Conservation (phyloP, 495 filamentous ascomycete genomes). For the Sordaria brevicollis region DNA sequence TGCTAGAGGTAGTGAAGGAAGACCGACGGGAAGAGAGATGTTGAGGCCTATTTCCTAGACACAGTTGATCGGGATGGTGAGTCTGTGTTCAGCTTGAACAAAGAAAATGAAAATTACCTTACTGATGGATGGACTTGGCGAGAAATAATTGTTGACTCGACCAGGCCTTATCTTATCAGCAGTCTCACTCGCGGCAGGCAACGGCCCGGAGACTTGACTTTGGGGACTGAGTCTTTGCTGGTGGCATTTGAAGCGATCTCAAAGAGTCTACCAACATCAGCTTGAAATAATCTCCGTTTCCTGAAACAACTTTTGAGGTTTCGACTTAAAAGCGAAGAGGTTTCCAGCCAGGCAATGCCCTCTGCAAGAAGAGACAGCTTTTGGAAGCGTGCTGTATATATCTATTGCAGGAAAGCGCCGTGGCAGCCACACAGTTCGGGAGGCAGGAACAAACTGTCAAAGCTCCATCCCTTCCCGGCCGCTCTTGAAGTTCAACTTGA, state of each 20-base stretch:
- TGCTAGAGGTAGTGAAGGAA: not conserved
- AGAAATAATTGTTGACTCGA: not conserved
- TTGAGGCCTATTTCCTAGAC: too few relatives aligned
- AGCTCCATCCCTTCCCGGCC: not conserved
- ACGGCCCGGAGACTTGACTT: not conserved
- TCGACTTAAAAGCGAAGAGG: too few relatives aligned
- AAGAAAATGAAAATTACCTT: not conserved
- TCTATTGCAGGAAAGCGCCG: not conserved
- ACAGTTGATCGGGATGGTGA: not conserved
- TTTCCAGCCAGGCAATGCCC: too few relatives aligned
- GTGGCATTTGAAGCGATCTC: not conserved
- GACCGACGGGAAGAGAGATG: too few relatives aligned
- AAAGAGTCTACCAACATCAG: not conserved
- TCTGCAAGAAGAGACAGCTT: too few relatives aligned
- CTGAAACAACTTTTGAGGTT: not conserved
- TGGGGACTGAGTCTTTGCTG: too few relatives aligned
- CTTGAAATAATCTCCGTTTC: not conserved
- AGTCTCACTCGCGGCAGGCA: not conserved
- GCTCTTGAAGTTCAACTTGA: too few relatives aligned
- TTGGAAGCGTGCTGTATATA: not conserved
- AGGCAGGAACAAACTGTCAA: not conserved
- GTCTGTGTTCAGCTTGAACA: not conserved
- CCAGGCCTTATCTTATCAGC: not conserved
- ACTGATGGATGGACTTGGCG: not conserved
- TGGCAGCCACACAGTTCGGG: not conserved